Base-by-base conservation (phyloP, 352 stramenopile species). In the Phytophthora crassamura region DNA sequence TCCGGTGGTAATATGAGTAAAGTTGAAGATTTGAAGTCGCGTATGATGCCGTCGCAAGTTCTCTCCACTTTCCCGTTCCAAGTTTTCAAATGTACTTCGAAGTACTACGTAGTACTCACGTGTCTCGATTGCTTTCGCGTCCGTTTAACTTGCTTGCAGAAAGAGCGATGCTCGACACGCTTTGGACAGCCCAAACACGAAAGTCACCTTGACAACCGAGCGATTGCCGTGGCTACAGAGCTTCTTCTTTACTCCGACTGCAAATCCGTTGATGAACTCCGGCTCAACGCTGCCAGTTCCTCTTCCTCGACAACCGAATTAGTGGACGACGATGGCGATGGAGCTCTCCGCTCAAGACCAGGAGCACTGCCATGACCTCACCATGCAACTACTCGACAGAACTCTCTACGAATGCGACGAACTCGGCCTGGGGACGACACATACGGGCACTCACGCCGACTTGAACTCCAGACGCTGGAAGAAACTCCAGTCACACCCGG, bases 331-430 rank as follows among this genome's bases (percentile, higher is more conserved):
- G 22, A 61, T 45, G 32, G 32, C 46, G 11, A 69, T 69, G 40
- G 46, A 69, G n/a, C 18, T 74, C 40, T 62, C 65, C 5, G 34
- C 14, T 2, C 25, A 69, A 42, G 65, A 74, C 11, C 52, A 61
- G 59, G 65, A 74, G 22, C 38, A 47, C 20, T 61, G 52, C 28
- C 65, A 42, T 5, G 65, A 74, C 28, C 46, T 74, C 11, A 60
- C 50, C 45, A 69, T 53, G 46, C 59, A 74, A 51, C 48, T 74
- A 20, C 59, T 74, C 20, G 65, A 74, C 25, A 43, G 65, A 49
- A 62, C 65, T 16, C 30, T 74, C 2, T 64, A 64, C 52, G 65
- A 74, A 20, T 64, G 59, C n/a, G 59, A 69, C 7, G 65, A 74
- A 40, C 52, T 74, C 7, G 65, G 59, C 14, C 52, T 69, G 22